phyloP scores from a whole-genome alignment of 495 filamentous ascomycete species.

The Peziza echinospora region DNA sequence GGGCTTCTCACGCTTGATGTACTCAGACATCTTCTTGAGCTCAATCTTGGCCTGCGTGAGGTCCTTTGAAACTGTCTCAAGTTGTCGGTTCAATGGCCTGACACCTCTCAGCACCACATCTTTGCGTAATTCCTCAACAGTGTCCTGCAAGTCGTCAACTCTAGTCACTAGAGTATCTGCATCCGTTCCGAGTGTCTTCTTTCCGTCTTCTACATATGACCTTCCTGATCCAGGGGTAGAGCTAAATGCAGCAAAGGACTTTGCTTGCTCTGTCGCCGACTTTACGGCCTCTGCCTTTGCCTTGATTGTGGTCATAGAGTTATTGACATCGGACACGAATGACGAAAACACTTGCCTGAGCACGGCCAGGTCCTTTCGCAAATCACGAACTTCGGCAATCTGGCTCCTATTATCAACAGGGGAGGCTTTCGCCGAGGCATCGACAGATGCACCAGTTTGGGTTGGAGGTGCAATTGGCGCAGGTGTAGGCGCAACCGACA shows the following conservation, averaged over 20 bases:
- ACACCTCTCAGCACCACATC: constrained; percentile 89
- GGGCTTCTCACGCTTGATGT: constrained; percentile 74
- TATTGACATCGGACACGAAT: constrained; percentile 69
- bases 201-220: constrained; percentile 62
- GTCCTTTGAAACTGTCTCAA: constrained; percentile 72
- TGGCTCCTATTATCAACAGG: constrained; percentile 29
- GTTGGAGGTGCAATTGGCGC: constrained; percentile 19
- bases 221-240: constrained; percentile 48
- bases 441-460: constrained; percentile 14
- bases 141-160: constrained; percentile 88
- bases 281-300: constrained; percentile 65
- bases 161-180: constrained; percentile 70
- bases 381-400: constrained; percentile 50
- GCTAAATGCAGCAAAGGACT: constrained; percentile 22
- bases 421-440: constrained; percentile 1
- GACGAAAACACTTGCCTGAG: constrained; percentile 81
- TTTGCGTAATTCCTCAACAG: constrained; percentile 91
- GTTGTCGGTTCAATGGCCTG: constrained; percentile 71
- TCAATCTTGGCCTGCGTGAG: constrained; percentile 60
- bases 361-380: constrained; percentile 80
- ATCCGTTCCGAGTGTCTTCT: constrained; percentile 61
- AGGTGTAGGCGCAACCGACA: constrained; percentile 43
- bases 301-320: constrained; percentile 63
- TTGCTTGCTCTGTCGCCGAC: constrained; percentile 41
- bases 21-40: constrained; percentile 88